A percentile compares a stretch with the other conserved stretches of the same genome.
phyloP scores from a whole-genome alignment of 2,329 filamentous ascomycete species.

The Orbilia blumenaviensis region DNA sequence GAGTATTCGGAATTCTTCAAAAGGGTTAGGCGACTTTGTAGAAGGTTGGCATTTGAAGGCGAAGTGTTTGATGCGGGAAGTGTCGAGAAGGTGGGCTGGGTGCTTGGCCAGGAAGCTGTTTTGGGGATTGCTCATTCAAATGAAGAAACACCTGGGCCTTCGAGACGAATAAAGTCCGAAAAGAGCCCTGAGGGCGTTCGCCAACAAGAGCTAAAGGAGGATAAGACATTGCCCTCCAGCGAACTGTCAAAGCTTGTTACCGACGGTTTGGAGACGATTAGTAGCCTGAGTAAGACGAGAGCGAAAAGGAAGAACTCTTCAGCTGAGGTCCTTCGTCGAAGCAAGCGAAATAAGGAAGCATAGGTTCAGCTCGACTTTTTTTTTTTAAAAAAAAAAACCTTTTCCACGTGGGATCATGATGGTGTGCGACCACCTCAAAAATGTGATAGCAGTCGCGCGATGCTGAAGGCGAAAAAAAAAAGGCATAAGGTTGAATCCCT shows the following conservation, averaged over 20 bases:
- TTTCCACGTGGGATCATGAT: conserved; percentile 18
- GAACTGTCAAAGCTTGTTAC: conserved; percentile 40
- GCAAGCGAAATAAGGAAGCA: conserved; percentile 43
- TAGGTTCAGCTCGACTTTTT: conserved; percentile 18
- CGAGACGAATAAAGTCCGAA: neutral
- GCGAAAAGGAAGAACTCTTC: conserved; percentile 45
- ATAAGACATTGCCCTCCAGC: conserved; percentile 20
- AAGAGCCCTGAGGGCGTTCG: neutral
- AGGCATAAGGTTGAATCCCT: conserved; percentile 19
- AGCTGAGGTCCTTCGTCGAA: conserved; percentile 45
- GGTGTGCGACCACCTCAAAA: conserved; percentile 4
- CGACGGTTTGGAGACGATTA: conserved; percentile 32
- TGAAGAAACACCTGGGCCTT: neutral
- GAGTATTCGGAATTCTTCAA: conserved; percentile 72
- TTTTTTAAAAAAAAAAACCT: neutral
- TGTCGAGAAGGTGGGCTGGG: conserved; percentile 51
- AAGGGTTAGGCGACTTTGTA: conserved; percentile 32
- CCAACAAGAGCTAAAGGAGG: conserved; percentile 9
- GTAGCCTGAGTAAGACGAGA: conserved; percentile 50
- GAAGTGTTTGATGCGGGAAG: conserved; percentile 16
- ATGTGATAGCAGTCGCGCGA: neutral
- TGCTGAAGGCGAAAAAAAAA: neutral
- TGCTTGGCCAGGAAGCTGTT: conserved; percentile 40
- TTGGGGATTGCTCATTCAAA: neutral
- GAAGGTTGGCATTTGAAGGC: conserved; percentile 22